A percentile compares a stretch with the other conserved stretches of the same genome.
These are phyloP conservation scores for Cyberlindnera maritima DNA, from an alignment of 805 yeast species.

Conservation along the genomic window DNA sequence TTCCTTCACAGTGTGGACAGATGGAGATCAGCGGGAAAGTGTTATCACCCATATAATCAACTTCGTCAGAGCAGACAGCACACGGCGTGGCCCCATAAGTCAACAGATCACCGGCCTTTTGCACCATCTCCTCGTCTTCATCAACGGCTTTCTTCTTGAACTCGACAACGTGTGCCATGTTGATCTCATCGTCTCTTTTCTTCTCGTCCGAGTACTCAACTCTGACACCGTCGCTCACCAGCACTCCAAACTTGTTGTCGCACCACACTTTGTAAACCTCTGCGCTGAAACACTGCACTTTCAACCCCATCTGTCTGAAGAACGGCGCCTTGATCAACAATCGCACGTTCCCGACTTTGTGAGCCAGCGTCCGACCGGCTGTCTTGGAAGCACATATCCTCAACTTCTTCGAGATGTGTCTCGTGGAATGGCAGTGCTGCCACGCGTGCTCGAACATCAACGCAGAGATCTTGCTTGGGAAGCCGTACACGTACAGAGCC, in stretches of 20 bases:
- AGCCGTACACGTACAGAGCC: slow-evolving; percentile 62
- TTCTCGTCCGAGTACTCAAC: slow-evolving; percentile 10
- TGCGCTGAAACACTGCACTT: slow-evolving; percentile 43
- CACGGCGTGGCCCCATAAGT: slow-evolving; percentile 30
- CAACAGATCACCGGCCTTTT: slow-evolving; percentile 22
- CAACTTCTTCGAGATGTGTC: slow-evolving; percentile 46
- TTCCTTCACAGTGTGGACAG: slow-evolving; percentile 35
- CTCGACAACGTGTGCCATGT: slow-evolving; percentile 26
- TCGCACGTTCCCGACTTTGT: slow-evolving; percentile 46
- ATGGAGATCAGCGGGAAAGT: slow-evolving; percentile 33
- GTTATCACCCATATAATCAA: slow-evolving; percentile 36
- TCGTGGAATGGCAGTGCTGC: slow-evolving; percentile 68
- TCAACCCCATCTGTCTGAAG: slow-evolving; percentile 45
- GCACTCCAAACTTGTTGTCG: slow-evolving; percentile 20
- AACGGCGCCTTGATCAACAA: slow-evolving; percentile 40
- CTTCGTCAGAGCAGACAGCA: slow-evolving; percentile 27
- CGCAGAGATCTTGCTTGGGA: slow-evolving; percentile 67
- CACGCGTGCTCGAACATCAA: slow-evolving; percentile 83
- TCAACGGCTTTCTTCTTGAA: slow-evolving; percentile 24
- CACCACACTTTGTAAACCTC: slow-evolving; percentile 24
- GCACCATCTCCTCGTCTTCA: slow-evolving; percentile 14
- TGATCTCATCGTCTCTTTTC: slow-evolving; percentile 14
- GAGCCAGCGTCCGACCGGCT: slow-evolving; percentile 41
- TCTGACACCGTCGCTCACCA: slow-evolving; percentile 4
- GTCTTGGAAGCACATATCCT: slow-evolving; percentile 38